Base-by-base conservation (phyloP, 1,284 basidiomycete genomes). In the Heliocybe sulcata region DNA sequence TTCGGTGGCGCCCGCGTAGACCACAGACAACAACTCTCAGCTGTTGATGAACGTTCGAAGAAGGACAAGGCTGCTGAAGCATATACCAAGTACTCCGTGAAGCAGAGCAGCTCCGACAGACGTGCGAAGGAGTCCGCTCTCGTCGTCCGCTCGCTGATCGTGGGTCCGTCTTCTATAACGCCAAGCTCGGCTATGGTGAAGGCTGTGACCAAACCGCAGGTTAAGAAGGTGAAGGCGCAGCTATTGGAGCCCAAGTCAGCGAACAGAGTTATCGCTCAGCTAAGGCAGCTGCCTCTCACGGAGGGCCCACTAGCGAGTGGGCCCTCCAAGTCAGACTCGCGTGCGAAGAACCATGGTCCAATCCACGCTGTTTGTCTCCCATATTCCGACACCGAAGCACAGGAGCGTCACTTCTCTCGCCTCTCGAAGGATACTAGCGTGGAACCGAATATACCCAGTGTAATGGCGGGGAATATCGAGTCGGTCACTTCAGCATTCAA, bases 311-410 rank as follows among this genome's bases (percentile, higher is more conserved):
- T 49, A 27, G 56, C 69, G 16, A 68, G 64, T 60, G 56, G 58
- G 64, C 58, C 61, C 54, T 35, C 59, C 60, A 55, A 57, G 59
- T 59, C 56, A 61, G 55, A 47, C 55, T 56, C 53, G 51, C 60
- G 53, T 58, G 65, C 61, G 38, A 60, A 53, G 47, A 57, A 66
- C 23, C 67, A 59, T 51, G 72, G 70, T 6, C 85, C 85, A n/a
- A 87, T 90, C 25, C 87, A 83, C 60, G 88, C 87, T 1, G 87
- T 90, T 25, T 90, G 85, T 62, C 75, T 90, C 45, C 75, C 74
- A 26, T 72, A 75, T 59, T 67, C 80, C 2, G 88, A 92, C 55
- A 73, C 65, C 12, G 84, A 89, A 62, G 77, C 77, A 23, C 72
- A 86, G 10, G 68, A 74, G 26, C 69, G 75, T 26, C 76, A 83